A percentile compares a stretch with the other conserved stretches of the same genome.
Conservation (phyloP, 2,329 filamentous ascomycete species). For the Phyllosticta citrichinensis region DNA sequence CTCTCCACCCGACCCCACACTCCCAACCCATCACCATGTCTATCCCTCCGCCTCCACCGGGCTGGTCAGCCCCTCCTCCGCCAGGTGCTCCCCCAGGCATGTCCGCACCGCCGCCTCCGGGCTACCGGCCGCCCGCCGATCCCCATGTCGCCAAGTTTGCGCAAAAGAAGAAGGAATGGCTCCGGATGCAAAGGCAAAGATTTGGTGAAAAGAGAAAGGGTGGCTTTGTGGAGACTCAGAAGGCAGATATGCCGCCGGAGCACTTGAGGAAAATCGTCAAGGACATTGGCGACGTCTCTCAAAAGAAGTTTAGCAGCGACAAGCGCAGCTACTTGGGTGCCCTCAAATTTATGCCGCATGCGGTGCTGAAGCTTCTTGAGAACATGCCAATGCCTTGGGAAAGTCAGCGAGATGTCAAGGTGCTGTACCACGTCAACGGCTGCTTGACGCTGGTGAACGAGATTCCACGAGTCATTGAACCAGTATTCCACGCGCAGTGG, state of each 20-base stretch:
- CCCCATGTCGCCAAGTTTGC: slow-evolving; percentile 88
- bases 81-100: slow-evolving; percentile 41
- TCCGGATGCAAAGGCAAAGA: slow-evolving; percentile 78
- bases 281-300: slow-evolving; percentile 97
- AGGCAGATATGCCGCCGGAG: slow-evolving; percentile 97
- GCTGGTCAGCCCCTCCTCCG: slow-evolving; percentile 45
- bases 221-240: slow-evolving; percentile 95
- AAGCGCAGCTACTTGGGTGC: slow-evolving; percentile 97
- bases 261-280: slow-evolving; percentile 97
- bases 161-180: slow-evolving; percentile 99
- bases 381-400: slow-evolving; percentile 99
- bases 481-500: slow-evolving; percentile 97
- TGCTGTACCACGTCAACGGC: slow-evolving; percentile 95
- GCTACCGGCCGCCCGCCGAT: slow-evolving; percentile 70
- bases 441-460: slow-evolving; percentile 96
- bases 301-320: slow-evolving; percentile 98
- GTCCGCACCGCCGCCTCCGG: slow-evolving; percentile 66
- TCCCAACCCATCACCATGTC: slow-evolving; percentile 24
- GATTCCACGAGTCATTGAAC: slow-evolving; percentile 90
- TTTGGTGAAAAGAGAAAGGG: slow-evolving; percentile 96
- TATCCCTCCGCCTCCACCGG: slow-evolving; percentile 58
- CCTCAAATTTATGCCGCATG: slow-evolving; percentile 98
- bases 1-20: not conserved
- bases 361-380: slow-evolving; percentile 90
- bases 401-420: slow-evolving; percentile 89